phyloP scores from a whole-genome alignment of 2,329 filamentous ascomycete species.

The Arthrinium puccinioides region DNA sequence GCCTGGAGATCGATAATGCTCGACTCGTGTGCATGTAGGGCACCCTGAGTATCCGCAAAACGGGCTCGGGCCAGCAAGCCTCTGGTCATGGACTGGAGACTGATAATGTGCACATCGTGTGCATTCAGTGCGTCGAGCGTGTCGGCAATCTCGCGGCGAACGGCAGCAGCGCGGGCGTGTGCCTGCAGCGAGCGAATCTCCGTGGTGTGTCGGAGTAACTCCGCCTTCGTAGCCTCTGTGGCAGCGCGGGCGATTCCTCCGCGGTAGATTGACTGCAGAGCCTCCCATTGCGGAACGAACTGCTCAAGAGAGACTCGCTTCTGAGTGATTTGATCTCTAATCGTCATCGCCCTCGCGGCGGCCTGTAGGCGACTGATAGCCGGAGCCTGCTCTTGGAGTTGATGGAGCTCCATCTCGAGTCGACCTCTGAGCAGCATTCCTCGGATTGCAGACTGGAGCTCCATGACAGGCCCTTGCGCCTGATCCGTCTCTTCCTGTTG shows the following conservation, averaged over 20 bases:
- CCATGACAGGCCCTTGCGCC: slow-evolving; percentile 43
- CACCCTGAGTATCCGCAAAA: slow-evolving; percentile 39
- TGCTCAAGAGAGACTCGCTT: slow-evolving; percentile 44
- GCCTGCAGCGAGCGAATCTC: slow-evolving; percentile 42
- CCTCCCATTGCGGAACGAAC: slow-evolving; percentile 42
- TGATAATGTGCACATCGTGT: slow-evolving; percentile 33
- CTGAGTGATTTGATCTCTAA: slow-evolving; percentile 43
- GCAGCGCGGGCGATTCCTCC: slow-evolving; percentile 41
- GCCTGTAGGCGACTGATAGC: slow-evolving; percentile 56
- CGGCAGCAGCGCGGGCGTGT: slow-evolving; percentile 46
- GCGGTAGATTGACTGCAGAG: slow-evolving; percentile 38
- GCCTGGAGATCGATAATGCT: slow-evolving; percentile 67
- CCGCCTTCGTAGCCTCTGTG: slow-evolving; percentile 35
- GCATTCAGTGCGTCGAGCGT: slow-evolving; percentile 37
- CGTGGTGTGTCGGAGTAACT: slow-evolving; percentile 36
- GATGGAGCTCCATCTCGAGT: slow-evolving; percentile 36
- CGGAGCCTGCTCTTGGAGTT: slow-evolving; percentile 42
- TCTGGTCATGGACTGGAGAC: slow-evolving; percentile 52
- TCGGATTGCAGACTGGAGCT: slow-evolving; percentile 60
- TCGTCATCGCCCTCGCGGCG: slow-evolving; percentile 55
- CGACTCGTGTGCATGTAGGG: slow-evolving; percentile 58
- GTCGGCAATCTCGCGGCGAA: slow-evolving; percentile 41
- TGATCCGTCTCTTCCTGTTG: slow-evolving; percentile 50
- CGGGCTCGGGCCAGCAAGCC: slow-evolving; percentile 52
- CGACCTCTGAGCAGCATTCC: slow-evolving; percentile 57